Base-by-base conservation (phyloP, 805 yeast genomes). In the Isabelozyma gotoi region DNA sequence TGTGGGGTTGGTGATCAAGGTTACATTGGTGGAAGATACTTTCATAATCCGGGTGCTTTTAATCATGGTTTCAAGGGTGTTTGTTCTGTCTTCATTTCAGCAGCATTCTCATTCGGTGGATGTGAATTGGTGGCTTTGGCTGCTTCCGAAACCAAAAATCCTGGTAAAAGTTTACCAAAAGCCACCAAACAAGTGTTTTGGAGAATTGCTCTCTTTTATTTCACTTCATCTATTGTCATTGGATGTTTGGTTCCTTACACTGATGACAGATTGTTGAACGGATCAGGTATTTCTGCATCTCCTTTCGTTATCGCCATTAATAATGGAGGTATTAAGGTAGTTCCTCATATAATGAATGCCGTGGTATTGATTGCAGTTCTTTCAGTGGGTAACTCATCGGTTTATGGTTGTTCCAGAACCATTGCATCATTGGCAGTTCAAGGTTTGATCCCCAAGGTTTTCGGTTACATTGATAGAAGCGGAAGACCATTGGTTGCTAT, bases 311-410 rank as follows among this genome's bases (percentile, higher is more conserved):
- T 85, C 62, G 89, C 91, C 33, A 78, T 84, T 44, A 68, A 74
- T 21, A 67, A 74, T 42, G 85, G 80, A 20, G 84, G 85, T 52
- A 80, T 85, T 51, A 68, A 67, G 38, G 85, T 80, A 33, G 73
- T 84, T 37, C 90, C 91, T 41, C 80, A 84, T 42, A 78, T 85
- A 48, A 83, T 85, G 71, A 85, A 85, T 59, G 88, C 81, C 16
- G 88, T 85, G 35, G 84, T 85, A 51, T 69, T 85, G 67, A 63
- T 85, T 45, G 82, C 91, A 3, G 88, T 85, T 19, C 63, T 84
- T 43, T 84, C 90, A 6, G 91, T 85, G 41, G 90, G 89, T 52
- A 85, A 85, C 69, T 80, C 89, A 18, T 80, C 90, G 2, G 79
- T 84, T 34, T 85, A 76, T 59, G 87, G 84, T n/a, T 77, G 83